Evolutionary conservation across 331 rosid species (phyloP).

Genomic region (Spiraea crenata): DNA sequence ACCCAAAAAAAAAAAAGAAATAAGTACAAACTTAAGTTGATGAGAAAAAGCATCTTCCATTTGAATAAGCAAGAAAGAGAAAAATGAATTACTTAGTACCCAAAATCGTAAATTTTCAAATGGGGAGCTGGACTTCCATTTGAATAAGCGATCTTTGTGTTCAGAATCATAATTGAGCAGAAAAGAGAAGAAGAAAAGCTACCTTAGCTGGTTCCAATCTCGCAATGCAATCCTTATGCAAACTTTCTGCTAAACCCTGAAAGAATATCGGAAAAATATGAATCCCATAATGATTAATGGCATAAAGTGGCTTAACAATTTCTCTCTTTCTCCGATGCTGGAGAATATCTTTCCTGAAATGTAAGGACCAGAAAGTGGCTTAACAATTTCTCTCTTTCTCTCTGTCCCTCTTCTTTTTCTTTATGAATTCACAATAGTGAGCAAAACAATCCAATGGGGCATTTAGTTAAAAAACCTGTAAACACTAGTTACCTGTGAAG

Average conservation of each 20-base stretch:
- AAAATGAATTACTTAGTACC: too few species aligned
- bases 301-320: background rate
- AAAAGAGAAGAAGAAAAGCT: constrained; percentile 35
- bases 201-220: constrained; percentile 66
- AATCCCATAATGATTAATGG: too few species aligned
- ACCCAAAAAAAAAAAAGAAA: too few species aligned
- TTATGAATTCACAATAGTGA: background rate
- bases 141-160: too few species aligned
- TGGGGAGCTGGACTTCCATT: too few species aligned
- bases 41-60: too few species aligned
- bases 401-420: background rate
- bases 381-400: constrained; percentile 7
- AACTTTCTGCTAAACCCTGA: constrained; percentile 69
- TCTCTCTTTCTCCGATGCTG: constrained; percentile 61
- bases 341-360: constrained; percentile 74
- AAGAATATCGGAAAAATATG: constrained; percentile 10
- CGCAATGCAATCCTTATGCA: constrained; percentile 65
- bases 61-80: too few species aligned
- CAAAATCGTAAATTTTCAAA: too few species aligned
- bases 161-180: too few species aligned
- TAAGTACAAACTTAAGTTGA: too few species aligned
- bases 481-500: too few species aligned
- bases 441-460: constrained; percentile 9
- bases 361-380: constrained; percentile 12
- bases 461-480: too few species aligned